A percentile compares a stretch with the other conserved stretches of the same genome.
phyloP scores from a whole-genome alignment of 2,329 filamentous ascomycete genomes.

The Trichoderma asperellum region DNA sequence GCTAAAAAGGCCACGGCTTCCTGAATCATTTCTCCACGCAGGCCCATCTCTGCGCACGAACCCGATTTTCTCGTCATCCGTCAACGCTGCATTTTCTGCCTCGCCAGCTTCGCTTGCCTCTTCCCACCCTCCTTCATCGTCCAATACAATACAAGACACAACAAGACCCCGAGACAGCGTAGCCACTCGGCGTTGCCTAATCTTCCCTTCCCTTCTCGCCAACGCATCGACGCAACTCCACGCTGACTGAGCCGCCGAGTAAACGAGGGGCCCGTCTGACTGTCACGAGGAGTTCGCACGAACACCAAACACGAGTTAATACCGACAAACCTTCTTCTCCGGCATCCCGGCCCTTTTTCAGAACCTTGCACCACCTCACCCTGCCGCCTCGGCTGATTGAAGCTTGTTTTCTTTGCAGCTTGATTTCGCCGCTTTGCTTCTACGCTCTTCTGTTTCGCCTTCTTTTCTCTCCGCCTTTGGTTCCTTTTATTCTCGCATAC shows the following conservation, averaged over 20 bases:
- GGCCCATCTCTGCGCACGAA: slow-evolving; percentile 17
- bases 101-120: slow-evolving; percentile 1
- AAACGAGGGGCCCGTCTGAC: slow-evolving; percentile 11
- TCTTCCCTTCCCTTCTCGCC: slow-evolving; percentile 1
- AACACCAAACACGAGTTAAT: not conserved
- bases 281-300: slow-evolving; percentile 24
- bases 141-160: slow-evolving; percentile 1
- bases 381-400: slow-evolving; percentile 1
- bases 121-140: slow-evolving; percentile 6
- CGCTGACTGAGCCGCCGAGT: slow-evolving; percentile 23
- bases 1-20: slow-evolving; percentile 28
- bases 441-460: not conserved
- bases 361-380: not conserved
- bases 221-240: slow-evolving; percentile 24
- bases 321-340: not conserved
- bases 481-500: slow-evolving; percentile 9
- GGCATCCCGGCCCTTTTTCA: not conserved
- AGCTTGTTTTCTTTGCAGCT: not conserved
- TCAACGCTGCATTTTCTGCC: slow-evolving; percentile 12
- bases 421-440: not conserved
- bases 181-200: slow-evolving; percentile 8
- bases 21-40: slow-evolving; percentile 24
- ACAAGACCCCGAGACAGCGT: not conserved
- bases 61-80: slow-evolving; percentile 18
- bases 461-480: not conserved